phyloP scores from a whole-genome alignment of 306 rosid species.

The Begonia fuchsioides region DNA sequence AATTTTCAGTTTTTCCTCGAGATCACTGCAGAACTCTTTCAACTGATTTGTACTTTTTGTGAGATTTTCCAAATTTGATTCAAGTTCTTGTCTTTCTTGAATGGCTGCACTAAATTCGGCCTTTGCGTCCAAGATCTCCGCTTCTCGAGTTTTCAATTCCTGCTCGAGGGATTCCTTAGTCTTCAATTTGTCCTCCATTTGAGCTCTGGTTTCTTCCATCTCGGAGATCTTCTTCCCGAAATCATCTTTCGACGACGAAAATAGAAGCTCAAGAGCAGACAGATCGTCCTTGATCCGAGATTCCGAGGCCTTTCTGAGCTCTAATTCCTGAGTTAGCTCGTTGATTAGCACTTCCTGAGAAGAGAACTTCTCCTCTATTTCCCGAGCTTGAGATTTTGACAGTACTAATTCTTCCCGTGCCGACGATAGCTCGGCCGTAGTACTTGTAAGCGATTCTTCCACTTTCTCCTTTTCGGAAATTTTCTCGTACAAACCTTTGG shows the following conservation, averaged over 20 bases:
- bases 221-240: slow-evolving; percentile 43
- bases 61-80: slow-evolving; percentile 38
- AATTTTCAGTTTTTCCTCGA: slow-evolving; percentile 52
- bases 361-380: slow-evolving; percentile 37
- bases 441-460: slow-evolving; percentile 51
- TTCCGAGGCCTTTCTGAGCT: slow-evolving; percentile 42
- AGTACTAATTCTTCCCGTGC: slow-evolving; percentile 52
- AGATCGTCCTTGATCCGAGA: slow-evolving; percentile 55
- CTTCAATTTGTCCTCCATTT: slow-evolving; percentile 49
- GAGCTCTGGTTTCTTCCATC: slow-evolving; percentile 39
- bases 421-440: slow-evolving; percentile 52
- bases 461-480: slow-evolving; percentile 55
- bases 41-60: slow-evolving; percentile 22
- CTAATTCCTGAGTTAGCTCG: slow-evolving; percentile 43
- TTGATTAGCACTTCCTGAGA: slow-evolving; percentile 39
- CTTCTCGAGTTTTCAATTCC: slow-evolving; percentile 33
- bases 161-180: slow-evolving; percentile 43
- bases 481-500: slow-evolving; percentile 56
- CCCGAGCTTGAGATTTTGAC: slow-evolving; percentile 47
- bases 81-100: slow-evolving; percentile 36
- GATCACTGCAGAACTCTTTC: slow-evolving; percentile 37
- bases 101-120: slow-evolving; percentile 33
- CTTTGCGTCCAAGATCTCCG: slow-evolving; percentile 20
- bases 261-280: slow-evolving; percentile 37
- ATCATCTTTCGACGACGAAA: slow-evolving; percentile 48